Conservation (phyloP, 257 asterid species). For the Plantago ovata region DNA sequence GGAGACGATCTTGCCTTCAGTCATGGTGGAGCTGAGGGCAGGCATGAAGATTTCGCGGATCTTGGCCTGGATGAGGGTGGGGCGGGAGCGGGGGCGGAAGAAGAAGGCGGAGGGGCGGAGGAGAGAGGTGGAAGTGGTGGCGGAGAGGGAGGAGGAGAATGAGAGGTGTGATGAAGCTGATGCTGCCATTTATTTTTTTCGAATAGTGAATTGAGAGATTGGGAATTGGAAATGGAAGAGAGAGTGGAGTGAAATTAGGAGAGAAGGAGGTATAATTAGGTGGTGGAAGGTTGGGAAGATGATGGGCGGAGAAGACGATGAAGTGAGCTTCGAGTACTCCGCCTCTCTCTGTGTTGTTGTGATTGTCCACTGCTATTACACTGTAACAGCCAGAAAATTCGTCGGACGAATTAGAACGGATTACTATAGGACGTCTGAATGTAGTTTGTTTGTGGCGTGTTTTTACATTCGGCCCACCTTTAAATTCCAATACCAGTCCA, state of each 20-base stretch:
- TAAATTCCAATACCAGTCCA: too few species aligned
- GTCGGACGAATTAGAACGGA: too few species aligned
- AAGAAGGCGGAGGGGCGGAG: slow-evolving; percentile 41
- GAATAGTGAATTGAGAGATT: neutral
- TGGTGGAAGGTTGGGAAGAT: too few species aligned
- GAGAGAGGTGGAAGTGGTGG: slow-evolving; percentile 44
- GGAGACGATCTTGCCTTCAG: slow-evolving; percentile 84
- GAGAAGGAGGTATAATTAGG: slow-evolving; percentile 1
- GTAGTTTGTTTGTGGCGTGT: too few species aligned
- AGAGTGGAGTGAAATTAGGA: neutral
- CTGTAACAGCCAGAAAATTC: too few species aligned
- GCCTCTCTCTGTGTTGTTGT: too few species aligned
- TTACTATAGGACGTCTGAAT: too few species aligned
- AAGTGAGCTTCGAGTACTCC: too few species aligned
- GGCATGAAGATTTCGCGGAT: slow-evolving; percentile 97
- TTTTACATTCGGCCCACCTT: too few species aligned
- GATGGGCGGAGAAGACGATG: slow-evolving; percentile 72
- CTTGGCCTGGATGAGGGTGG: slow-evolving; percentile 50
- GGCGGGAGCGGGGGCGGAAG: slow-evolving; percentile 26
- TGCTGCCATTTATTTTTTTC: slow-evolving; percentile 41
- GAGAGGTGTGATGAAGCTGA: slow-evolving; percentile 10
- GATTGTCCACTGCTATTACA: too few species aligned
- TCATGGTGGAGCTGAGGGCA: slow-evolving; percentile 90
- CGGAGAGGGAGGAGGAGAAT: slow-evolving; percentile 54
- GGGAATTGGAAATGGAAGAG: neutral